Percentiles rank a stretch among this genome's conserved stretches.
These are phyloP conservation scores for Salmacisia buchloeana DNA, from an alignment of 1,284 basidiomycete genomes.

Conservation along the genomic window DNA sequence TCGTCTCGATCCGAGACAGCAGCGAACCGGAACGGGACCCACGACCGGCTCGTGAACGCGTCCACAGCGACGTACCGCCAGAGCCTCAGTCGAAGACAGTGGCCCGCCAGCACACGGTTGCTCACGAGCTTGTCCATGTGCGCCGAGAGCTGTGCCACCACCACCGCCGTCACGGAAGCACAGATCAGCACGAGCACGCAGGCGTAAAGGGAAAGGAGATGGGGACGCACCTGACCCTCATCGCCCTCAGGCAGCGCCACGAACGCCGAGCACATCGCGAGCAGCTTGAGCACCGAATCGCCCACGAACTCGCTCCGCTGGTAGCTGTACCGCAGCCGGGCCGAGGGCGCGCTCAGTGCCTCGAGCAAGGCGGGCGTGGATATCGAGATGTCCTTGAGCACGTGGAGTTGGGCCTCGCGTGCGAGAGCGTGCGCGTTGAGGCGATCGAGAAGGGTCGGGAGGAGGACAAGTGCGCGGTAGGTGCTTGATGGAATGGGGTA, in stretches of 20 bases:
- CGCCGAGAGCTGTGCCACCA: background rate
- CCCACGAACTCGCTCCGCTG: conserved; percentile 27
- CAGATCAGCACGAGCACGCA: too few species aligned
- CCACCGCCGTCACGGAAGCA: too few species aligned
- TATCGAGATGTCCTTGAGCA: conserved; percentile 19
- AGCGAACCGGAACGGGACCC: too few species aligned
- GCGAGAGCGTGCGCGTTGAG: conserved; percentile 28
- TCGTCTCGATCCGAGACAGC: too few species aligned
- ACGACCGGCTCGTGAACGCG: too few species aligned
- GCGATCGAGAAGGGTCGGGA: conserved; percentile 26
- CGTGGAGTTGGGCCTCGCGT: conserved; percentile 18
- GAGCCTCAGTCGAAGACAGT: background rate
- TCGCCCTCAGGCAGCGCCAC: conserved; percentile 13
- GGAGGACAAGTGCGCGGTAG: conserved; percentile 13
- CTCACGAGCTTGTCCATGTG: background rate
- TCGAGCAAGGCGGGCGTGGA: conserved; percentile 21
- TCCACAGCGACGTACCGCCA: conserved; percentile 3
- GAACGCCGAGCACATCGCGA: conserved; percentile 27
- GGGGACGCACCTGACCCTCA: conserved; percentile 28
- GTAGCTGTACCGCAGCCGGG: conserved; percentile 8
- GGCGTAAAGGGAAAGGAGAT: too few species aligned
- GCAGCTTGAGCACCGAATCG: conserved; percentile 30
- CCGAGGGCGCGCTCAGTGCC: background rate
- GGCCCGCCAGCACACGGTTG: background rate
- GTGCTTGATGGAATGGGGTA: conserved; percentile 13